Evolutionary conservation across 345 rosid genomes (phyloP), one percentile per base, ranked within the genome.

Genomic region (Gossypium arboreum): DNA sequence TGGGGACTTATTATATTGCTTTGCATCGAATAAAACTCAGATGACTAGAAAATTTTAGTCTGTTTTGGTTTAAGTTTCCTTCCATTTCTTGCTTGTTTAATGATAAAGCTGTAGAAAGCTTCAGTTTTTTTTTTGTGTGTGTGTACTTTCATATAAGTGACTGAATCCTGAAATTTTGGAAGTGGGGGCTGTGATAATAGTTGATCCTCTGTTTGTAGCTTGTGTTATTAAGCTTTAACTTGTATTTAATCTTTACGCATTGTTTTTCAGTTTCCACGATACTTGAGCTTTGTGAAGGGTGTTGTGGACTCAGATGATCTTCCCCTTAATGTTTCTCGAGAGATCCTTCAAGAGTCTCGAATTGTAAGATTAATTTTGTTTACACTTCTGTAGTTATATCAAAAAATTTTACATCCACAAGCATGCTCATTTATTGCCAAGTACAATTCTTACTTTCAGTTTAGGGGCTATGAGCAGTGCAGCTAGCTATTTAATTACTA

Each of bases 281-380:
- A 96, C 79, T 83, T 96, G 86, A 93, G 99, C 88, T 93, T 93
- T 64, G 99, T 93, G 48, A 96, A 87, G 84, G 98, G 98, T 83
- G 97, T 96, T 29, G 94, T 96, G 52, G 99, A 96, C 81, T 96
- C 98, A 0, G 70, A 96, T 34, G 98, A 96, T 80, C 98, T 96
- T 83, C 98, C 99, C 71, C 97, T 96, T 27, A 96, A 93, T 60
- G 99, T 96, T 41, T 96, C 99, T 41, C 86, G 98, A 65, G 98
- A 96, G 79, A 93, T 96, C 81, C 97, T 96, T 79, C 98, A 96
- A 86, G 99, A 96, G 83, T 89, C 93, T 78, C 84, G 93, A 80
- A 83, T 91, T 74, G 96, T 91, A 84, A 90, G 90, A 60, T 58
- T 60, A 66, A 47, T 22, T 41, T 61, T 65, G 22, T 68, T 48